Evolutionary conservation across 345 rosid genomes (phyloP).

Genomic region (Balakata baccata): DNA sequence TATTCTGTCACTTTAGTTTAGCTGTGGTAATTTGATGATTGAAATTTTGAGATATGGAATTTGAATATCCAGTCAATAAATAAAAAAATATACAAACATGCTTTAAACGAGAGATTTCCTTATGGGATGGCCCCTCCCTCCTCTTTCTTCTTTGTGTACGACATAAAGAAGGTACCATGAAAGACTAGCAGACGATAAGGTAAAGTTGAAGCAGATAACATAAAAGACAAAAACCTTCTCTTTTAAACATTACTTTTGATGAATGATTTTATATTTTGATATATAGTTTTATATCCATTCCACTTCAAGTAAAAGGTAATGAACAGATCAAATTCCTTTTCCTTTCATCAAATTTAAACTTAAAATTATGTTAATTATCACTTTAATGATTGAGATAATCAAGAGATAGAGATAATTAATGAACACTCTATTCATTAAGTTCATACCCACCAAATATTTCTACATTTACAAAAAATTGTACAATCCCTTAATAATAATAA

Average conservation of each 20-base stretch:
- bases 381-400: too few relatives aligned
- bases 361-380: neutral
- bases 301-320: neutral
- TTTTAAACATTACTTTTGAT: neutral
- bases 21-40: too few relatives aligned
- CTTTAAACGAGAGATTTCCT: neutral
- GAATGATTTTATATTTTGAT: neutral
- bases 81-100: neutral
- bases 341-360: neutral
- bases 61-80: too few relatives aligned
- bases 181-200: neutral
- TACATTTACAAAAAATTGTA: too few relatives aligned
- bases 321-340: neutral
- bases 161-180: neutral
- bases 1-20: too few relatives aligned
- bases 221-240: neutral
- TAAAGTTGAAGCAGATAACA: neutral
- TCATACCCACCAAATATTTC: too few relatives aligned
- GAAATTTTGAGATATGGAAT: too few relatives aligned
- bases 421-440: too few relatives aligned
- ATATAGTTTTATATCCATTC: neutral
- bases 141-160: neutral
- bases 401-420: too few relatives aligned
- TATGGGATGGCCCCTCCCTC: neutral
- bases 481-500: too few relatives aligned